Base-by-base conservation (phyloP, 495 filamentous ascomycete species). In the Penicillium longicatenatum region DNA sequence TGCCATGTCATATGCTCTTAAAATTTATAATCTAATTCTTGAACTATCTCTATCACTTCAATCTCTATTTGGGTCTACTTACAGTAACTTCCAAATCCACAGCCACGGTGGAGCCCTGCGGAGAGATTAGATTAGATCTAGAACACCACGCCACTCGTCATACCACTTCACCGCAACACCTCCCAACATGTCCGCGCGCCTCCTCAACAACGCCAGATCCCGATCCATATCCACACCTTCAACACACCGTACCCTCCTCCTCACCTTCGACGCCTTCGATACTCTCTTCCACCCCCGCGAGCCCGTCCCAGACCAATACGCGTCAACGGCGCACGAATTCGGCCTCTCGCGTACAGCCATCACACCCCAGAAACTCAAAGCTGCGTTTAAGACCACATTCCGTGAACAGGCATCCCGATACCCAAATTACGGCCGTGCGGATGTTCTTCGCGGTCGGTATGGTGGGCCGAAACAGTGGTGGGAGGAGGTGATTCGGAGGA, bases 231-330 rank as follows among this genome's bases (percentile, higher is more conserved):
- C 31, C n/a, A 2, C 29, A 42, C 29, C 4, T 4, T 22, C 45
- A 19, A 3, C 31, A 43, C 22, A 33, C n/a, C 65, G 69, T 10
- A 82, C 79, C 29, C 81, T 87, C 11, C 76, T 89, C 26, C 70
- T 90, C 46, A 88, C 83, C 60, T 84, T 93, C 57, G 90, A 93
- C 70, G 90, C 88, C 46, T 93, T 93, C 55, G 86, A 82, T 3
- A 93, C 90, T 1, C 75, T 93, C 33, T 91, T 90, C 71, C 71
- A 75, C 24, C 90, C 90, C 5, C 81, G 76, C 54, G 60, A 60
- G 11, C 72, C 87, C 1, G 76, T 93, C 49, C 74, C 79, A 5
- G 69, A 79, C 31, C 86, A 89, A 63, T 93, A 93, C 71, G 79
- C 75, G 11, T 61, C 79, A 7, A 71, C 82, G 19, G 90, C 88